Conservation (phyloP, 768 basidiomycete species). For the Rhizopogon salebrosus region DNA sequence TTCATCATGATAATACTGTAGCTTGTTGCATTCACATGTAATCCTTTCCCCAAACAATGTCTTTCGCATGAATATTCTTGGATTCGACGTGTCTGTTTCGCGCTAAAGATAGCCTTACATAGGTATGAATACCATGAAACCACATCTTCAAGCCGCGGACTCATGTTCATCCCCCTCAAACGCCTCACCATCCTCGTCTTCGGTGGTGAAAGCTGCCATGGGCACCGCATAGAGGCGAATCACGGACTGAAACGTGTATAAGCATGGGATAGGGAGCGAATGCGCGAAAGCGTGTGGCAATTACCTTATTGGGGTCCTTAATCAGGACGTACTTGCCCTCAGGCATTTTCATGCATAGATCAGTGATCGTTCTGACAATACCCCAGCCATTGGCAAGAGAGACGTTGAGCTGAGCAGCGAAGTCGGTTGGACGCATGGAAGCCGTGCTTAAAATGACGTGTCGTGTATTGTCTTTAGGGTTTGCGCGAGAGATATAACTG, state of each 20-base stretch:
- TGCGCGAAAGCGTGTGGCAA: slow-evolving; percentile 15
- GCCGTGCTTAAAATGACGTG: slow-evolving; percentile 95
- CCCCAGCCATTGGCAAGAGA: slow-evolving; percentile 97
- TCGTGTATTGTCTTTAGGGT: slow-evolving; percentile 90
- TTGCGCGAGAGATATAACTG: slow-evolving; percentile 93
- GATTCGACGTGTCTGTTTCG: not conserved
- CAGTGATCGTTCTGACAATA: slow-evolving; percentile 91
- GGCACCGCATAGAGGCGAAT: slow-evolving; percentile 95
- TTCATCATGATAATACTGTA: slow-evolving; percentile 30
- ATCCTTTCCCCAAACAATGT: not conserved
- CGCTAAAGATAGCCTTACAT: not conserved
- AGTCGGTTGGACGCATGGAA: slow-evolving; percentile 91
- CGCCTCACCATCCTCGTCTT: slow-evolving; percentile 60
- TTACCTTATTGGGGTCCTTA: slow-evolving; percentile 96
- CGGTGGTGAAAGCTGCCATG: slow-evolving; percentile 73
- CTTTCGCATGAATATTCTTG: not conserved
- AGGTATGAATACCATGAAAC: slow-evolving; percentile 7
- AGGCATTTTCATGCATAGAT: slow-evolving; percentile 92
- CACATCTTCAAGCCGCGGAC: slow-evolving; percentile 19
- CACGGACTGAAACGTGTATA: slow-evolving; percentile 59
- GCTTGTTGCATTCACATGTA: not conserved
- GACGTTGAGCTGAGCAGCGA: slow-evolving; percentile 92
- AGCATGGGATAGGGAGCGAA: not conserved
- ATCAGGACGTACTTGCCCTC: slow-evolving; percentile 98
- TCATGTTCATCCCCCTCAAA: slow-evolving; percentile 41